Conservation (phyloP, 2,329 filamentous ascomycete genomes). For the Pseudonectria foliicola region DNA sequence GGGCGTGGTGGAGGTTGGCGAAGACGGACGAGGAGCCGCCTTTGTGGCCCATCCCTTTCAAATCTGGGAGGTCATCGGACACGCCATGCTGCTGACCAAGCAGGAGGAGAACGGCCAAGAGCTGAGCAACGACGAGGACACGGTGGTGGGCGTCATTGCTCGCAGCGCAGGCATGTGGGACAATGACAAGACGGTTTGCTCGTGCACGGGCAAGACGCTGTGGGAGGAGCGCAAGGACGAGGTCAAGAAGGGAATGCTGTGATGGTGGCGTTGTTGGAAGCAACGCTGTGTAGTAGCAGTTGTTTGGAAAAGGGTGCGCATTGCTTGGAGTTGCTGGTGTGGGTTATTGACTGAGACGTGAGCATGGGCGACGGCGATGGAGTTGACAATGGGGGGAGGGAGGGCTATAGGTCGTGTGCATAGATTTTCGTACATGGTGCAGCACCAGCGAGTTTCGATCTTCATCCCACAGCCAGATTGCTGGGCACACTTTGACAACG, state of each 20-base stretch:
- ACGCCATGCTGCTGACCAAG: slow-evolving; percentile 77
- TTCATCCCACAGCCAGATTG: too few relatives aligned
- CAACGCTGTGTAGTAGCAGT: too few relatives aligned
- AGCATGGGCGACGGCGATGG: too few relatives aligned
- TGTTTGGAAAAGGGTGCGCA: too few relatives aligned
- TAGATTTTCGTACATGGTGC: too few relatives aligned
- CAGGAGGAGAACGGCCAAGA: slow-evolving; percentile 46
- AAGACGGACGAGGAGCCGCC: slow-evolving; percentile 67
- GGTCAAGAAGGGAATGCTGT: slow-evolving; percentile 84
- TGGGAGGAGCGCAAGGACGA: slow-evolving; percentile 96
- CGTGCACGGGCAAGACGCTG: slow-evolving; percentile 93
- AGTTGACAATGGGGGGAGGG: too few relatives aligned
- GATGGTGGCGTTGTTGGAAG: slow-evolving; percentile 20
- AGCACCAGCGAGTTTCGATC: too few relatives aligned
- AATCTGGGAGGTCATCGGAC: slow-evolving; percentile 94
- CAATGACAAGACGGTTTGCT: slow-evolving; percentile 97
- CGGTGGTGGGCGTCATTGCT: slow-evolving; percentile 87
- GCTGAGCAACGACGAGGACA: slow-evolving; percentile 71
- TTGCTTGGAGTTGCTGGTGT: too few relatives aligned
- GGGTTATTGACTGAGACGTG: too few relatives aligned
- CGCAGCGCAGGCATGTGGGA: slow-evolving; percentile 98
- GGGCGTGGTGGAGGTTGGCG: slow-evolving; percentile 67
- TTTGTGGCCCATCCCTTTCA: slow-evolving; percentile 79
- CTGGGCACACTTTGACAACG: too few relatives aligned
- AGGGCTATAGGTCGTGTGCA: too few relatives aligned